These are phyloP conservation scores for Globisporangium recalcitrans DNA, from an alignment of 352 stramenopile genomes.

Conservation along the genomic window DNA sequence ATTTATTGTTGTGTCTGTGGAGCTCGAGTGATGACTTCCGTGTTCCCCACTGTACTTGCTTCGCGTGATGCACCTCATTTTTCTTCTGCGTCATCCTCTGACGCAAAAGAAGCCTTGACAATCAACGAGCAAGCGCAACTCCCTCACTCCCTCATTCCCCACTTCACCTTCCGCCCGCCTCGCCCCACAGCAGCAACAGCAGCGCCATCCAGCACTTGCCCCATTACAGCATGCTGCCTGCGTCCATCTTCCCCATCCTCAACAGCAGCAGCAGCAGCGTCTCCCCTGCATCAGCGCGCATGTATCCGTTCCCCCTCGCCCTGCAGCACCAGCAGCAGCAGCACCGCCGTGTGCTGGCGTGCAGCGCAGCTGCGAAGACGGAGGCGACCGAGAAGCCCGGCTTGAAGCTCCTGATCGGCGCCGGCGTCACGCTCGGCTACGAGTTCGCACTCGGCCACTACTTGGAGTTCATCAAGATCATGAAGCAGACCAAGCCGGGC, in stretches of 20 bases:
- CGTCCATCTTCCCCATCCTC: slow-evolving; percentile 12
- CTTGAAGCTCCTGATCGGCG: slow-evolving; percentile 82
- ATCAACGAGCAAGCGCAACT: background rate
- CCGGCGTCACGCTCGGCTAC: slow-evolving; percentile 82
- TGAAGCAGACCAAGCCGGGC: slow-evolving; percentile 84
- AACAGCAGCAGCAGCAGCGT: slow-evolving; percentile 1
- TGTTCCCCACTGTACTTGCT: no score
- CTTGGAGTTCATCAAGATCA: slow-evolving; percentile 94
- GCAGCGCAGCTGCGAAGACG: slow-evolving; percentile 1
- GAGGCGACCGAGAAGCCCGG: slow-evolving; percentile 42
- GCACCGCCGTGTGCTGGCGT: slow-evolving; percentile 8
- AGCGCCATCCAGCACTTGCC: no score
- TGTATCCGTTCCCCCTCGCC: slow-evolving; percentile 18
- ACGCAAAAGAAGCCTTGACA: no score
- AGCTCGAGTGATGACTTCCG: no score
- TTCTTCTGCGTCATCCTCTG: no score
- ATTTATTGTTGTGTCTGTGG: no score
- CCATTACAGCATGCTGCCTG: slow-evolving; percentile 11
- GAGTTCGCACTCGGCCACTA: slow-evolving; percentile 88
- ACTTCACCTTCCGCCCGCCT: background rate
- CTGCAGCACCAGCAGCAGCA: slow-evolving; percentile 16
- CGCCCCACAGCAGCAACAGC: no score
- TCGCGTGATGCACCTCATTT: no score
- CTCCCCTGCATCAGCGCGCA: slow-evolving; percentile 8
- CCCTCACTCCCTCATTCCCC: no score